A percentile compares a stretch with the other conserved stretches of the same genome.
Conservation (phyloP, 2,329 filamentous ascomycete species). For the Sporothrix variecibatus region DNA sequence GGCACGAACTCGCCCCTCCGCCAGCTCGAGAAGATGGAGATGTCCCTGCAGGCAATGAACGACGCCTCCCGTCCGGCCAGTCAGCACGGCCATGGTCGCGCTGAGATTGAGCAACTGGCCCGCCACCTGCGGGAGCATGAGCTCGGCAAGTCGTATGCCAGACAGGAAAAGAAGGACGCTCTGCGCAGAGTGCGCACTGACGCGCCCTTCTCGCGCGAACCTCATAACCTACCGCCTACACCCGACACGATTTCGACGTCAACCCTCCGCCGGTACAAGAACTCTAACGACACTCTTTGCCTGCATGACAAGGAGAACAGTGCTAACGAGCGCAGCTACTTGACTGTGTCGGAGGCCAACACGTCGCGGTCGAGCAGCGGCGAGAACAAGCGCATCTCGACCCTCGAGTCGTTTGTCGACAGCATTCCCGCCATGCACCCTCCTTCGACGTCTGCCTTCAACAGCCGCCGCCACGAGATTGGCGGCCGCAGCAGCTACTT, state of each 20-base stretch:
- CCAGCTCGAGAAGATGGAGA: conserved; percentile 49
- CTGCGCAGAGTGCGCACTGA: conserved; percentile 54
- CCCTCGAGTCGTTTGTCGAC: conserved; percentile 21
- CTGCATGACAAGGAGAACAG: conserved; percentile 35
- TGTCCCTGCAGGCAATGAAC: conserved; percentile 35
- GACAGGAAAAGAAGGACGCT: conserved; percentile 52
- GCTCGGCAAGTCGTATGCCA: conserved; percentile 37
- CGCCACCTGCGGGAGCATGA: conserved; percentile 31
- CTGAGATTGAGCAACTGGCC: conserved; percentile 31
- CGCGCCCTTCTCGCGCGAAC: conserved; percentile 43
- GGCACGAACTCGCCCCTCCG: conserved; percentile 52
- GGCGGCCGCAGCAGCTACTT: conserved; percentile 33
- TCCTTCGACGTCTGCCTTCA: conserved; percentile 39
- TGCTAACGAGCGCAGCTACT: conserved; percentile 39
- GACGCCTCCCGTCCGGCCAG: conserved; percentile 37
- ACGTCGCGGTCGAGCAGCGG: conserved; percentile 33
- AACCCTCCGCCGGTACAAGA: conserved; percentile 53
- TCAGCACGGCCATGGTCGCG: conserved; percentile 35
- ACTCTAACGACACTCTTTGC: conserved; percentile 52
- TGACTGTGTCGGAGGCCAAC: conserved; percentile 38
- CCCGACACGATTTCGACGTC: conserved; percentile 62
- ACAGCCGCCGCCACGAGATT: conserved; percentile 36
- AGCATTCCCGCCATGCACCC: conserved; percentile 33
- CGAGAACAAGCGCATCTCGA: conserved; percentile 23
- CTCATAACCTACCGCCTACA: conserved; percentile 56